These are phyloP conservation scores for Fusarium verticillioides DNA, from an alignment of 2,329 filamentous ascomycete genomes.

Conservation along the genomic window DNA sequence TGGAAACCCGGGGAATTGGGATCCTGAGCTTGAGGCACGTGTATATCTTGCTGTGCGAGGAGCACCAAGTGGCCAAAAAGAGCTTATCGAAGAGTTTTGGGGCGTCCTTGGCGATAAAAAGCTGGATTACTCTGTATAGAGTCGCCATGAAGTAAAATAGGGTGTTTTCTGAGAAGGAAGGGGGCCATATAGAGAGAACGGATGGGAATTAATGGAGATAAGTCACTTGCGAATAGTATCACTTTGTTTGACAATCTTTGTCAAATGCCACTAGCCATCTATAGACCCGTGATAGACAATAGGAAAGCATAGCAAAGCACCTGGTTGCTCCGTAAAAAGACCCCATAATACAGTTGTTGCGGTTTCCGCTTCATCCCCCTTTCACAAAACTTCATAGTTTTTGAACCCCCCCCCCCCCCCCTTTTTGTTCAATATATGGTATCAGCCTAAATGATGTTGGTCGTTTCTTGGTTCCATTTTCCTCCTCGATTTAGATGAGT, in stretches of 20 bases:
- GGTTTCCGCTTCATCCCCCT: slow-evolving; percentile 11
- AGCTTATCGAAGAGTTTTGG: slow-evolving; percentile 74
- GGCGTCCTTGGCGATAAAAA: slow-evolving; percentile 64
- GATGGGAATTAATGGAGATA: not conserved
- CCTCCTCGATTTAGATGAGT: not conserved
- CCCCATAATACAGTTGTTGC: slow-evolving; percentile 42
- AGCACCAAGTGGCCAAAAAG: slow-evolving; percentile 68
- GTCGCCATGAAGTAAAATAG: not conserved
- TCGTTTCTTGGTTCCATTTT: slow-evolving; percentile 4
- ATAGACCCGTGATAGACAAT: slow-evolving; percentile 26
- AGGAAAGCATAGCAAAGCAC: slow-evolving; percentile 32
- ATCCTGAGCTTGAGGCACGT: slow-evolving; percentile 67
- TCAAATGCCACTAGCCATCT: slow-evolving; percentile 32
- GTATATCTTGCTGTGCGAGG: slow-evolving; percentile 72
- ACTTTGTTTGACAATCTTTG: slow-evolving; percentile 14
- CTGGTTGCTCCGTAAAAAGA: slow-evolving; percentile 33
- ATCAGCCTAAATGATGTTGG: slow-evolving; percentile 26
- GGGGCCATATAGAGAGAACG: slow-evolving; percentile 7
- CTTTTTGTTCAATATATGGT: slow-evolving; percentile 34
- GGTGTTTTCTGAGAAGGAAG: not conserved
- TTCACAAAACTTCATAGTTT: not conserved
- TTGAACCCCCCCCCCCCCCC: not conserved
- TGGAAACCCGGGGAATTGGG: slow-evolving; percentile 79
- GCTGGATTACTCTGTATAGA: slow-evolving; percentile 59
- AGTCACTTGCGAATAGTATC: slow-evolving; percentile 10